Percentiles rank a stretch among this genome's conserved stretches.
Conservation (phyloP, 306 rosid species). For the cucumber (Cucumis sativus) region DNA sequence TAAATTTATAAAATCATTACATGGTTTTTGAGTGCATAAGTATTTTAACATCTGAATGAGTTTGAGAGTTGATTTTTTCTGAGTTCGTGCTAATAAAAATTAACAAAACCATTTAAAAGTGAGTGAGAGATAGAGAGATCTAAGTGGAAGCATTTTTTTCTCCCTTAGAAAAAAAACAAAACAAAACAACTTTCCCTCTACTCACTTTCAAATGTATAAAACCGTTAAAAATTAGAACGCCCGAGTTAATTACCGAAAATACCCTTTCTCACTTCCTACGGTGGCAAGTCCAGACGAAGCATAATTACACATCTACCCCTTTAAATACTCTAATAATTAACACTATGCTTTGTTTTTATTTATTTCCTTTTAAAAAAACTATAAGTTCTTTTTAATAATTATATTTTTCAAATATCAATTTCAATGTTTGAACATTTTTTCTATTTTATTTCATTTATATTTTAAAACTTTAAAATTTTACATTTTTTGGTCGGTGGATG, state of each 20-base stretch:
- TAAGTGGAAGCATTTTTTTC: background rate
- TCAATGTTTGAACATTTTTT: too few species aligned
- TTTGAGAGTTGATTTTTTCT: too few species aligned
- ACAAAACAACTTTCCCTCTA: background rate
- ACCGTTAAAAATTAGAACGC: background rate
- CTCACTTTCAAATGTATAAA: conserved; percentile 1
- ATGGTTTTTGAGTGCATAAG: too few species aligned
- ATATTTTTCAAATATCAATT: too few species aligned
- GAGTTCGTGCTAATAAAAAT: too few species aligned
- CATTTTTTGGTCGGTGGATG: background rate
- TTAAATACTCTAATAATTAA: background rate
- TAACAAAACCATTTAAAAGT: background rate
- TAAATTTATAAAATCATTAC: too few species aligned
- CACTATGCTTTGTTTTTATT: background rate
- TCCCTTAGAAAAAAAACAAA: background rate
- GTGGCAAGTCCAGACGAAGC: background rate
- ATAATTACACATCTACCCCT: background rate
- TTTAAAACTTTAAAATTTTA: too few species aligned
- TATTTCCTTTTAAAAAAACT: too few species aligned
- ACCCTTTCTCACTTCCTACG: background rate
- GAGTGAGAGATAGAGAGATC: background rate
- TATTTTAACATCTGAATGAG: too few species aligned
- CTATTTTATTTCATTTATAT: too few species aligned
- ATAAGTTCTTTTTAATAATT: too few species aligned
- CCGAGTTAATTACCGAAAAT: background rate